Percentiles rank a stretch among this genome's conserved stretches.
These are phyloP conservation scores for Vitis hybrid DNA, from an alignment of 177 flowering plant genomes.

Conservation along the genomic window DNA sequence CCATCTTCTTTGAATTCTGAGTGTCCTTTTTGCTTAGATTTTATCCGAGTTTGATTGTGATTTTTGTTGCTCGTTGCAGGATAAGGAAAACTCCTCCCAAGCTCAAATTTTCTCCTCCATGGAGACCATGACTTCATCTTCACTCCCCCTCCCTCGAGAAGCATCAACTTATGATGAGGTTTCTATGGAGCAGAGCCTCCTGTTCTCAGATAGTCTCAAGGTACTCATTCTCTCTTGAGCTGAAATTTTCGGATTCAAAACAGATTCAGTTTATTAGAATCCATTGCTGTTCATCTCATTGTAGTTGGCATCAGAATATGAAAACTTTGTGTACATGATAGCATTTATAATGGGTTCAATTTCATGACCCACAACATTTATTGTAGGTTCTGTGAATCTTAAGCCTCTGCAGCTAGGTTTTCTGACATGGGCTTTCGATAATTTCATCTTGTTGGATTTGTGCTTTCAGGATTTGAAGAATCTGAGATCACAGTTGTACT, in stretches of 20 bases:
- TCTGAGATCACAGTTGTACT: conserved; percentile 82
- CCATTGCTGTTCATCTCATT: background rate
- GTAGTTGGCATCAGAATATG: no score
- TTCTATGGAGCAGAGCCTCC: conserved; percentile 85
- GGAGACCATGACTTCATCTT: conserved; percentile 50
- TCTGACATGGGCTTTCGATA: background rate
- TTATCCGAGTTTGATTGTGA: background rate
- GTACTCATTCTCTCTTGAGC: conserved; percentile 24
- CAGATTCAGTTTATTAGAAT: background rate
- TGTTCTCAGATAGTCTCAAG: conserved; percentile 90
- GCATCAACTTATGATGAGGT: conserved; percentile 74
- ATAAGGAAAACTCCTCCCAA: background rate
- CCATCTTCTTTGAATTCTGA: background rate
- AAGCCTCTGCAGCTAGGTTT: background rate
- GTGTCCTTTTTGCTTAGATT: background rate
- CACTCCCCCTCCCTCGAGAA: conserved; percentile 36
- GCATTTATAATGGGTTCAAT: no score
- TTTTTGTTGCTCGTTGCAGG: conserved; percentile 14
- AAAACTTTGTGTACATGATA: no score
- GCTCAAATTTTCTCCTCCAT: conserved; percentile 14
- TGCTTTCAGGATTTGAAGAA: conserved; percentile 82
- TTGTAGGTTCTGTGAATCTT: no score
- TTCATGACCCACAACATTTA: no score
- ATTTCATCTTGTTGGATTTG: conserved; percentile 3
- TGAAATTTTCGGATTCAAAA: background rate